phyloP scores from a whole-genome alignment of 495 filamentous ascomycete species.

The Oidiodendron maius region DNA sequence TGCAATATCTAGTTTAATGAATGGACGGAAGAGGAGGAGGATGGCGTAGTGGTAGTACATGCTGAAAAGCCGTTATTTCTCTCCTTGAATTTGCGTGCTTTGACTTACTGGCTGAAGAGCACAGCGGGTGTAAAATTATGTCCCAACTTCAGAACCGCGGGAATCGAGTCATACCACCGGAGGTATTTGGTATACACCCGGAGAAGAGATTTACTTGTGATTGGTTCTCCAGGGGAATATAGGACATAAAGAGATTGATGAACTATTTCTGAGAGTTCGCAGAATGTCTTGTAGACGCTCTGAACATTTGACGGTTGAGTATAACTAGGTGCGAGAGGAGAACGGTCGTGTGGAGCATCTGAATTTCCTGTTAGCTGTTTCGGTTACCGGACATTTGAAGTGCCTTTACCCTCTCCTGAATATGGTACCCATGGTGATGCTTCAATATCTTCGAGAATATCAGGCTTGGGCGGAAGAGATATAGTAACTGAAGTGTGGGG shows the following conservation, averaged over 20 bases:
- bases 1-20: conserved; percentile 54
- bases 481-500: conserved; percentile 55
- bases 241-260: conserved; percentile 59
- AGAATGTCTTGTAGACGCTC: conserved; percentile 55
- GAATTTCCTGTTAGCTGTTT: neutral
- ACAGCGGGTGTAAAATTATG: conserved; percentile 54
- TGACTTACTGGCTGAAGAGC: conserved; percentile 57
- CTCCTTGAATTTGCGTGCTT: neutral
- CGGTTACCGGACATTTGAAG: neutral
- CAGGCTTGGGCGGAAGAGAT: conserved; percentile 49
- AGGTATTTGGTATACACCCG: conserved; percentile 52
- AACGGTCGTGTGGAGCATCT: conserved; percentile 27
- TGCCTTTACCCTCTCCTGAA: conserved; percentile 42
- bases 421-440: conserved; percentile 52
- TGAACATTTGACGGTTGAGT: conserved; percentile 49
- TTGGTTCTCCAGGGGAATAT: conserved; percentile 52
- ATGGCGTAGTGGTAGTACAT: conserved; percentile 63
- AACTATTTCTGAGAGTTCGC: conserved; percentile 61
- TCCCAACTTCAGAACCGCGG: conserved; percentile 48
- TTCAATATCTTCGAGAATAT: conserved; percentile 48
- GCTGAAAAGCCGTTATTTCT: conserved; percentile 29
- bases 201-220: conserved; percentile 52
- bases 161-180: conserved; percentile 57
- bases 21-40: conserved; percentile 57
- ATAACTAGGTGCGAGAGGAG: conserved; percentile 39